Conservation (phyloP, 495 filamentous ascomycete species). For the Apiosordaria backusii region DNA sequence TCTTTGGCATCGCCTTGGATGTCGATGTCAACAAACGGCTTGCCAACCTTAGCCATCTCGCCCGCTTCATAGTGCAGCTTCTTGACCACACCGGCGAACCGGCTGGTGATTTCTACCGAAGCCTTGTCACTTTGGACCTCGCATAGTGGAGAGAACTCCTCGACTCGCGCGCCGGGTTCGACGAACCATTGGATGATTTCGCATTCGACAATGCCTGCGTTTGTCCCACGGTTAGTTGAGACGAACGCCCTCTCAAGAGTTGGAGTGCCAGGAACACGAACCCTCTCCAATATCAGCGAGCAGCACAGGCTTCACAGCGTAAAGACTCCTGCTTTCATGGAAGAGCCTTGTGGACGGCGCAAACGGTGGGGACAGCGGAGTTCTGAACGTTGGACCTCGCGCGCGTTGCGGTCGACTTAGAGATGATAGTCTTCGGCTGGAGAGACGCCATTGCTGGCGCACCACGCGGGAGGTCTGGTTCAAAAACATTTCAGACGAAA, state of each 20-base stretch:
- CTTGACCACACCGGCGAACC: slow-evolving; percentile 93
- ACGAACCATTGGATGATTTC: slow-evolving; percentile 99
- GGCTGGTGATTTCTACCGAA: slow-evolving; percentile 95
- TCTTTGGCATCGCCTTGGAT: slow-evolving; percentile 54
- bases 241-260: slow-evolving; percentile 4
- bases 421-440: slow-evolving; percentile 17
- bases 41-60: slow-evolving; percentile 92
- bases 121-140: slow-evolving; percentile 99
- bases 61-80: slow-evolving; percentile 94
- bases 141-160: slow-evolving; percentile 96
- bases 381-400: slow-evolving; percentile 4
- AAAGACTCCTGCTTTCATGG: slow-evolving; percentile 54
- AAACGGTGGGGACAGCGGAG: slow-evolving; percentile 13
- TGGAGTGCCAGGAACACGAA: slow-evolving; percentile 28
- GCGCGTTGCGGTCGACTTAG: slow-evolving; percentile 31
- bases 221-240: not conserved
- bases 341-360: slow-evolving; percentile 48
- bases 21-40: slow-evolving; percentile 77
- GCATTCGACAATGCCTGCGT: slow-evolving; percentile 87
- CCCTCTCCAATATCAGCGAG: slow-evolving; percentile 97
- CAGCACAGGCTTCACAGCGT: slow-evolving; percentile 76
- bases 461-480: slow-evolving; percentile 41
- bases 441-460: slow-evolving; percentile 39
- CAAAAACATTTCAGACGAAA: slow-evolving; percentile 40
- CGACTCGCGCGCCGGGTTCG: slow-evolving; percentile 88